phyloP scores from a whole-genome alignment of 306 rosid species.

The Rosa lucieae region DNA sequence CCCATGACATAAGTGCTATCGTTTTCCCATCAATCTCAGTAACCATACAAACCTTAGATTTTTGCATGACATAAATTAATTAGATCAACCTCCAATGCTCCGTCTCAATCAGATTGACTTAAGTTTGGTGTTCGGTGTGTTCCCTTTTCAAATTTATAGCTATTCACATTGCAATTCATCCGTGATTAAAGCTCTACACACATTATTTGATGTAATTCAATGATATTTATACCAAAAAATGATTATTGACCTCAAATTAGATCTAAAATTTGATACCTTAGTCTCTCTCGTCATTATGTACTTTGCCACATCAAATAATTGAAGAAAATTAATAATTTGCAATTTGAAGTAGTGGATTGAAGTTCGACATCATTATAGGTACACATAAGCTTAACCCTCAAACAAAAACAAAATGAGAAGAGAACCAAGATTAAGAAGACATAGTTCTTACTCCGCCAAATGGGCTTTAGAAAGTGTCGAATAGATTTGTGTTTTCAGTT shows the following conservation, averaged over 20 bases:
- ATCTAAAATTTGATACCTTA: neutral
- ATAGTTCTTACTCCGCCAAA: too few species aligned
- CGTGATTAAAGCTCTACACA: too few species aligned
- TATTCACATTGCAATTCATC: neutral
- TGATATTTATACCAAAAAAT: neutral
- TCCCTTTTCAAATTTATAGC: neutral
- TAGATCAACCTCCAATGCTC: neutral
- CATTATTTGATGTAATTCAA: too few species aligned
- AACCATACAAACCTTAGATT: conserved; percentile 7
- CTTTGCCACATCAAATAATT: too few species aligned
- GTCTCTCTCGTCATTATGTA: too few species aligned
- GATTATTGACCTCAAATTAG: neutral
- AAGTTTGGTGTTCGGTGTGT: neutral
- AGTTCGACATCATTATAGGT: too few species aligned
- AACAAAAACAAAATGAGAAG: too few species aligned
- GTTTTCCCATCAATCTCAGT: neutral
- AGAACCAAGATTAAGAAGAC: too few species aligned
- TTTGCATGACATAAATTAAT: neutral
- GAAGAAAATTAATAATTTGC: too few species aligned
- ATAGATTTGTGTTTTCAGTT: neutral
- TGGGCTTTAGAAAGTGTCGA: neutral
- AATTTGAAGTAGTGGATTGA: too few species aligned
- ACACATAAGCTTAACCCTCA: too few species aligned
- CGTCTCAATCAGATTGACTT: neutral
- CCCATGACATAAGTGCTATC: neutral